phyloP scores from a whole-genome alignment of 2,329 filamentous ascomycete species.

The Periconia digitata region DNA sequence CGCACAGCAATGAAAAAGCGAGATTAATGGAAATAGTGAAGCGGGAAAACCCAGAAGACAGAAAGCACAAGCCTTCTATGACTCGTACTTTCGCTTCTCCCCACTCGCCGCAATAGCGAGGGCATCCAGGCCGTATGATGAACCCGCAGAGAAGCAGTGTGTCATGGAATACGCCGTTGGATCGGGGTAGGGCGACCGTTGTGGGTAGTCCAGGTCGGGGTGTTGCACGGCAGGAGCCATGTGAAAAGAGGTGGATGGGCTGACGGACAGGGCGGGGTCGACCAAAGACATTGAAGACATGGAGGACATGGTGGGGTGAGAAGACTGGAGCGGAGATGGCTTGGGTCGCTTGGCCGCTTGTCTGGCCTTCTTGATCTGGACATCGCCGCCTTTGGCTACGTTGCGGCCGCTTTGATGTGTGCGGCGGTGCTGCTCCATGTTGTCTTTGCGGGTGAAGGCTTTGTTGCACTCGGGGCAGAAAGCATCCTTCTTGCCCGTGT shows the following conservation, averaged over 20 bases:
- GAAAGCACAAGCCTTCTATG: slow-evolving; percentile 9
- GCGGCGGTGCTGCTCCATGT: slow-evolving; percentile 84
- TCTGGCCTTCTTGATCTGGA: slow-evolving; percentile 43
- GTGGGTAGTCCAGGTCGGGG: slow-evolving; percentile 24
- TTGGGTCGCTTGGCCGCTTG: slow-evolving; percentile 36
- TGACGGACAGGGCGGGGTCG: slow-evolving; percentile 32
- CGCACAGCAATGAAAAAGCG: not conserved
- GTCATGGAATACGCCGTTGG: slow-evolving; percentile 26
- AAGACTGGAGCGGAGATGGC: slow-evolving; percentile 33
- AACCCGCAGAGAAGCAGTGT: slow-evolving; percentile 24
- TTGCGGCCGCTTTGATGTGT: slow-evolving; percentile 65
- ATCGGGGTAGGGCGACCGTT: slow-evolving; percentile 35
- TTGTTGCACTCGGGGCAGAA: slow-evolving; percentile 72
- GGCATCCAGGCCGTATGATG: slow-evolving; percentile 38
- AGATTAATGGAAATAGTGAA: not conserved
- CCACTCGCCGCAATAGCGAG: slow-evolving; percentile 41
- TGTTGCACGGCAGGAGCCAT: slow-evolving; percentile 31
- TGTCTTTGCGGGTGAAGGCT: slow-evolving; percentile 79
- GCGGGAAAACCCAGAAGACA: not conserved
- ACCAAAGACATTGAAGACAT: slow-evolving; percentile 22
- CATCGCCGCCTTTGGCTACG: slow-evolving; percentile 35
- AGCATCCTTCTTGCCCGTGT: slow-evolving; percentile 78
- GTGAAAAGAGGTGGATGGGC: slow-evolving; percentile 30
- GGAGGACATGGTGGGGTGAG: slow-evolving; percentile 4
- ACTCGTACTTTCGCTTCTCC: slow-evolving; percentile 41